Percentiles rank a stretch among this genome's conserved stretches.
Evolutionary conservation across 768 basidiomycete genomes (phyloP).

Genomic region (Daedaleopsis nitida): DNA sequence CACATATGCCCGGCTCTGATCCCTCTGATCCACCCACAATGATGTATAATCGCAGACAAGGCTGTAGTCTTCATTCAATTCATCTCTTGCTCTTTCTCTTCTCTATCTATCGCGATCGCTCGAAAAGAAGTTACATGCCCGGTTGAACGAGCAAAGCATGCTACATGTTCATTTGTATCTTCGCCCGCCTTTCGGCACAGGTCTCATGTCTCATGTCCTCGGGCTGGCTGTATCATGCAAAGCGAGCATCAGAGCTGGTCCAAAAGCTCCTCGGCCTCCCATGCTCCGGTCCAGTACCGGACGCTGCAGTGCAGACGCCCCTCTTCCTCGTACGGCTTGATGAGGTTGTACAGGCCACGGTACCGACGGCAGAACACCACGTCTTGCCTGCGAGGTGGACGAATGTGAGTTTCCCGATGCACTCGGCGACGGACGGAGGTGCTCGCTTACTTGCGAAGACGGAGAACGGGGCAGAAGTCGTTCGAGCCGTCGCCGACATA

Average conservation of each 20-base stretch:
- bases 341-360: slow-evolving; percentile 79
- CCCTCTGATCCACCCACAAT: slow-evolving; percentile 4
- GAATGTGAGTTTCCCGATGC: background rate
- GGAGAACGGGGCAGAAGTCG: slow-evolving; percentile 92
- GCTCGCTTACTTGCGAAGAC: slow-evolving; percentile 65
- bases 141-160: background rate
- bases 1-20: background rate
- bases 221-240: background rate
- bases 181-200: background rate
- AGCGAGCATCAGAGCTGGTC: slow-evolving; percentile 20
- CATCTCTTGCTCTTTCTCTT: slow-evolving; percentile 10
- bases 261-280: slow-evolving; percentile 93
- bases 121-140: background rate
- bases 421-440: background rate
- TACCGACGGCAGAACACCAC: slow-evolving; percentile 75
- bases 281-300: slow-evolving; percentile 89
- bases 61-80: slow-evolving; percentile 15
- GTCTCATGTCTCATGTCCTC: too few species aligned
- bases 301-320: slow-evolving; percentile 72
- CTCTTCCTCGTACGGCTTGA: slow-evolving; percentile 65
- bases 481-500: slow-evolving; percentile 96
- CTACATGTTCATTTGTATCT: background rate
- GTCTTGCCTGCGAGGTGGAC: slow-evolving; percentile 62
- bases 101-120: background rate
- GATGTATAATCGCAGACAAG: slow-evolving; percentile 19